phyloP scores from a whole-genome alignment of 2,329 filamentous ascomycete species.

The Alternaria burnsii region DNA sequence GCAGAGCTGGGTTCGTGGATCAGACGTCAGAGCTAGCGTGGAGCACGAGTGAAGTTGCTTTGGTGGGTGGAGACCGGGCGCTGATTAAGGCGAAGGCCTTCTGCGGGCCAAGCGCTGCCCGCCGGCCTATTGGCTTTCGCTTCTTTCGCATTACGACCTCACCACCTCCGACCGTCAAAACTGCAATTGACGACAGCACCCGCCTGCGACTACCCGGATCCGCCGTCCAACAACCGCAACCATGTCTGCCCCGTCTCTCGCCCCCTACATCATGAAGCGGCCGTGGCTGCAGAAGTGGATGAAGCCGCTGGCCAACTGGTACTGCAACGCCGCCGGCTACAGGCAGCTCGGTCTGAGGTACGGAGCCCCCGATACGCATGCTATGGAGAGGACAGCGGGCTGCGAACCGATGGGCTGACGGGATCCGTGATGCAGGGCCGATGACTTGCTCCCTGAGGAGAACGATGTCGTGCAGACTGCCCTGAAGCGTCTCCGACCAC shows the following conservation, averaged over 20 bases:
- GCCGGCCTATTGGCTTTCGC: conserved; percentile 29
- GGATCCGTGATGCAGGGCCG: conserved; percentile 69
- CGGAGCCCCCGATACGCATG: conserved; percentile 34
- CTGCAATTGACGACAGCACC: conserved; percentile 40
- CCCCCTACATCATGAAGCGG: conserved; percentile 80
- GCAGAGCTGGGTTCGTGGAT: conserved; percentile 16
- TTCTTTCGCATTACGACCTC: conserved; percentile 33
- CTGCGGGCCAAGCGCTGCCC: conserved; percentile 24
- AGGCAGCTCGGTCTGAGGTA: conserved; percentile 92
- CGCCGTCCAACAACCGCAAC: conserved; percentile 40
- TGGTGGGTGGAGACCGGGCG: conserved; percentile 17
- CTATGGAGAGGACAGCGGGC: not conserved
- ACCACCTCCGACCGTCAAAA: conserved; percentile 28
- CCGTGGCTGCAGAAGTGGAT: conserved; percentile 85
- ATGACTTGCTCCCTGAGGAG: conserved; percentile 96
- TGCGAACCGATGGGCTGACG: conserved; percentile 43
- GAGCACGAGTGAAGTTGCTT: conserved; percentile 25
- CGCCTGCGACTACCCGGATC: conserved; percentile 30
- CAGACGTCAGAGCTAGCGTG: conserved; percentile 25
- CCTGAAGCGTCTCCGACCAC: conserved; percentile 86
- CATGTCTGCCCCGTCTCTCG: conserved; percentile 77
- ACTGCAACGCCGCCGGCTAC: conserved; percentile 88
- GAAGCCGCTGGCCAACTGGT: conserved; percentile 86
- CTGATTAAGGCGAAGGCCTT: conserved; percentile 19
- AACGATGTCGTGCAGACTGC: conserved; percentile 85